Conservation (phyloP, 2,329 filamentous ascomycete species). For the Hymenoscyphus albidus region DNA sequence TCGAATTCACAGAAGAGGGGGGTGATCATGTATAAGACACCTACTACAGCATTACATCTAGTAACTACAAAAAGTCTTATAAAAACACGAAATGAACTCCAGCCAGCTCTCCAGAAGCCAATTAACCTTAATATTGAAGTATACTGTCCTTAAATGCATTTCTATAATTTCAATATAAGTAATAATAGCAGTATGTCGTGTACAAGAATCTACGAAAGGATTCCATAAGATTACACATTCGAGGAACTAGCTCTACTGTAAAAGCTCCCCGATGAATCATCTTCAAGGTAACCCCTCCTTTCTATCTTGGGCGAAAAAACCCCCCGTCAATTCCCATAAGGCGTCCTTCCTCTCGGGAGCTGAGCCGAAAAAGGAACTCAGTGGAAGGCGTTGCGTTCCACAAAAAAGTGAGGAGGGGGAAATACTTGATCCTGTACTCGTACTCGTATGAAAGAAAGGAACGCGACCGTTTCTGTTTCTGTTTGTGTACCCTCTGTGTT, state of each 20-base stretch:
- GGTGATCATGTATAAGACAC: too few relatives aligned
- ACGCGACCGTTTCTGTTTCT: not conserved
- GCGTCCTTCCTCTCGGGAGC: conserved; percentile 10
- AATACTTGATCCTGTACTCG: not conserved
- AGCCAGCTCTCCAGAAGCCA: not conserved
- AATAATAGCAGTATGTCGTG: too few relatives aligned
- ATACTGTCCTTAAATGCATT: not conserved
- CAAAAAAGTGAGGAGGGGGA: not conserved
- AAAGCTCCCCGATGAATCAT: not conserved
- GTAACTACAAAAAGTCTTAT: not conserved
- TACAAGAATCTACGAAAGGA: too few relatives aligned
- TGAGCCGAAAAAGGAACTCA: conserved; percentile 8
- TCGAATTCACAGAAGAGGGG: not conserved
- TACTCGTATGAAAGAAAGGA: not conserved
- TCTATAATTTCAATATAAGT: not conserved
- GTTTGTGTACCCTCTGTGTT: not conserved
- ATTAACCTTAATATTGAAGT: not conserved
- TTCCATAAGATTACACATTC: too few relatives aligned
- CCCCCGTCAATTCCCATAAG: conserved; percentile 8
- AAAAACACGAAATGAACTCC: not conserved
- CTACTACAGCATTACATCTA: too few relatives aligned
- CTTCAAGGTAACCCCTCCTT: not conserved
- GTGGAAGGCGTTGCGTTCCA: not conserved
- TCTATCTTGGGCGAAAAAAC: not conserved
- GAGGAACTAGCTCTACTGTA: too few relatives aligned